Evolutionary conservation across 2,329 filamentous ascomycete species (phyloP), one percentile per base, ranked within the genome.

Genomic region (Colletotrichum spinosum): DNA sequence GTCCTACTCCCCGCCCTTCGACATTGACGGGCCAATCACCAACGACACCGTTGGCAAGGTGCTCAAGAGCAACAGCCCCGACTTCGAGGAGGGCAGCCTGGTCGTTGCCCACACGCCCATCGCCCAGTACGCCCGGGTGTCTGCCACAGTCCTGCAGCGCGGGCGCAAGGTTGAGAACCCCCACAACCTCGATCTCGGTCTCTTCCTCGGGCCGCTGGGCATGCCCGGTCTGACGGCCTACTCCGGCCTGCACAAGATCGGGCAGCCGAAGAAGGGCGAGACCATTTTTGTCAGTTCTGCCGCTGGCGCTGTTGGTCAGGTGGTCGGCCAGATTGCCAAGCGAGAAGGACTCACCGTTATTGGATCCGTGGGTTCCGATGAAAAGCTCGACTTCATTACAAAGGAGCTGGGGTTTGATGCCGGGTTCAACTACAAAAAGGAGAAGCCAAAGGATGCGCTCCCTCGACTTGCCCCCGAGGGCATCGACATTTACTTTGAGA

Each of bases 341-440:
- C 87, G 89, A 65, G 89, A 94, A 76, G 93, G 93, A 1, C 79
- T 96, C 58, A 89, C 79, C 45, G 93, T 96, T 41, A 90, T 97
- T 68, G 93, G 93, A n/a, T 92, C 89, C 54, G 92, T 93, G 6
- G 93, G 93, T 2, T 88, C 88, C 11, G 90, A 94, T 72, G 89
- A 91, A 73, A 97, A 97, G 82, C 82, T 94, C 33, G 87, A 91
- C 13, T 96, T 89, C 75, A 77, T 86, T 53, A 75, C 70, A 46
- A 78, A 82, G 60, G 80, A 84, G 70, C 78, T 86, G 0, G 84
- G 83, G 2, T 86, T 83, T 67, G 83, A 86, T 58, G 79, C 70
- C 7, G 93, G 89, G 3, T 96, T 95, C 81, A 96, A 97, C 83
- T 97, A 97, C 84, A 95, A 96, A 85, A 94, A 87, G 69, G 92